Evolutionary conservation across 306 rosid species (phyloP), one percentile per base, ranked within the genome.

Genomic region (Quillaja saponaria): DNA sequence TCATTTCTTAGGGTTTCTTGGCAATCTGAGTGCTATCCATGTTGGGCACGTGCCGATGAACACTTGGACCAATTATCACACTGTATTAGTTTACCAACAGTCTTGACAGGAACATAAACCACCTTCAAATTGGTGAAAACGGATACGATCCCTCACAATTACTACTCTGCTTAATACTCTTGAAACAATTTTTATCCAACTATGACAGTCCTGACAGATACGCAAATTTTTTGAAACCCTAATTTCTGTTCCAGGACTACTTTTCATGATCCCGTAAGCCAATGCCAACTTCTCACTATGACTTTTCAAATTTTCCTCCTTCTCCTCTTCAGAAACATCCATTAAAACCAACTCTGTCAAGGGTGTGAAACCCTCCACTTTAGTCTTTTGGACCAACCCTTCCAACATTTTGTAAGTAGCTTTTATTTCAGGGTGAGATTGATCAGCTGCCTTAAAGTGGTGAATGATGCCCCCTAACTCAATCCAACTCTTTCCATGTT

Each of bases 301-400:
- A 56, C 8, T 58, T 21, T 54, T 67, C 46, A 87, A 74, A 64
- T 80, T 87, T 67, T 69, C 89, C 71, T 82, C 91, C 71, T 80
- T 84, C 68, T 87, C 89, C 80, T 87, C 95, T 67, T 80, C 89
- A 19, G 91, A 84, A 49, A 84, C 88, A 76, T 84, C 95, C 91
- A 87, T 84, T 69, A 84, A 71, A 71, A 87, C 91, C 34, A 87
- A 68, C 39, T 79, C 95, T 0, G 87, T 84, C 79, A 73, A 70
- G 57, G 87, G 80, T 18, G 13, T 60, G 71, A 84, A 82, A 7
- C 95, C 91, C 68, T 71, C 84, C 54, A 58, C 17, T 72, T 76
- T 78, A 47, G 82, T 74, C 70, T 76, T 71, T 46, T 60, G 71
- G 38, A 71, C 47, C 75, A 87, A 82, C 34, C 85, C 84, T 67